A percentile compares a stretch with the other conserved stretches of the same genome.
phyloP scores from a whole-genome alignment of 2,329 filamentous ascomycete genomes.

The Macrophomina pseudophaseolina region DNA sequence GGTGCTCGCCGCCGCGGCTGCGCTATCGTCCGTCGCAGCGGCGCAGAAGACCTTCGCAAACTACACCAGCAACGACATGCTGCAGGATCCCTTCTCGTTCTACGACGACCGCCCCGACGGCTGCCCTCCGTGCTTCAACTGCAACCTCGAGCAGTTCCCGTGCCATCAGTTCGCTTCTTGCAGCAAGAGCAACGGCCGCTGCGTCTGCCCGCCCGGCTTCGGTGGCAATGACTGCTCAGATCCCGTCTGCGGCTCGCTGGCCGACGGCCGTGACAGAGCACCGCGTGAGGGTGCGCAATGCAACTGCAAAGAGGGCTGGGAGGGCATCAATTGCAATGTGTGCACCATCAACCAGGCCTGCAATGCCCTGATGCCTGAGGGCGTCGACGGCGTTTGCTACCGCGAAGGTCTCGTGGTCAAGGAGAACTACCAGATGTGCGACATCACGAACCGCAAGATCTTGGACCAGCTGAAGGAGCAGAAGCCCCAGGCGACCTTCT shows the following conservation, averaged over 20 bases:
- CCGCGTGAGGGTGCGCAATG: slow-evolving; percentile 72
- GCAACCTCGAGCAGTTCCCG: slow-evolving; percentile 87
- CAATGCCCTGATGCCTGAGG: slow-evolving; percentile 82
- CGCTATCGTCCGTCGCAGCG: slow-evolving; percentile 32
- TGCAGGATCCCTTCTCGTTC: slow-evolving; percentile 64
- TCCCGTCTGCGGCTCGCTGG: slow-evolving; percentile 88
- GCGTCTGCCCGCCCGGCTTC: slow-evolving; percentile 88
- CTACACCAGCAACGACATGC: slow-evolving; percentile 55
- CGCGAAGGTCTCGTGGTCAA: slow-evolving; percentile 88
- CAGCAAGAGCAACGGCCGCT: slow-evolving; percentile 89
- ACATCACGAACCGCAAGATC: slow-evolving; percentile 96
- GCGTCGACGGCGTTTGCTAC: slow-evolving; percentile 86
- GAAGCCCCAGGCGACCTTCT: slow-evolving; percentile 93
- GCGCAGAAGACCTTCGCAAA: slow-evolving; percentile 42
- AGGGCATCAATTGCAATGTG: slow-evolving; percentile 95
- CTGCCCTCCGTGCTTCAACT: slow-evolving; percentile 96
- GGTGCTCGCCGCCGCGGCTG: slow-evolving; percentile 36
- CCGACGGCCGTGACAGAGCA: slow-evolving; percentile 77
- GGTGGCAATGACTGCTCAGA: slow-evolving; percentile 91
- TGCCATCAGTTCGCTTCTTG: slow-evolving; percentile 91
- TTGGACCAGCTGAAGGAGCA: slow-evolving; percentile 81
- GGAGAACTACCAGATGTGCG: slow-evolving; percentile 96
- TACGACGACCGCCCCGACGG: slow-evolving; percentile 75
- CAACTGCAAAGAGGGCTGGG: slow-evolving; percentile 91
- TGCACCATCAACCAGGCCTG: slow-evolving; percentile 85